A percentile compares a stretch with the other conserved stretches of the same genome.
These are phyloP conservation scores for Cicer pinnatifidum DNA, from an alignment of 306 rosid species.

Conservation along the genomic window DNA sequence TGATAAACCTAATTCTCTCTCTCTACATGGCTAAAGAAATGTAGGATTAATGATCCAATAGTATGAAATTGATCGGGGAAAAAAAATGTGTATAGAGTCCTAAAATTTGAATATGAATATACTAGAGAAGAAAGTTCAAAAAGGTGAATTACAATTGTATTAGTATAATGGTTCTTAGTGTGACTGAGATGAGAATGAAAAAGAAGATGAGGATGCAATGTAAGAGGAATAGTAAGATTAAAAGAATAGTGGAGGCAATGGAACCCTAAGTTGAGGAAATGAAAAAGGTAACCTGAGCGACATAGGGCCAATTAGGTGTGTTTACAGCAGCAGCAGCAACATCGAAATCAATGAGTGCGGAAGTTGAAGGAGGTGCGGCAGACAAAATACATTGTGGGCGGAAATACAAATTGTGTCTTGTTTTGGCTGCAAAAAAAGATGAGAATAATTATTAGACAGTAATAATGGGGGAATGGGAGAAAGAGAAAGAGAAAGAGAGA, in stretches of 20 bases:
- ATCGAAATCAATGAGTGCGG: conserved; percentile 60
- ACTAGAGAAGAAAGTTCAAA: conserved; percentile 26
- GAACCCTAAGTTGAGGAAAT: background rate
- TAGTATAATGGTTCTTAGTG: background rate
- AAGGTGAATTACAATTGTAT: background rate
- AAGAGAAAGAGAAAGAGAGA: background rate
- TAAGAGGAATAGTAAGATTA: conserved; percentile 1
- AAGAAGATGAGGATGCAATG: conserved; percentile 1
- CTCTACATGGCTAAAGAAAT: background rate
- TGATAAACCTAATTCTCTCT: conserved; percentile 7
- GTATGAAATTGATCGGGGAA: conserved; percentile 23
- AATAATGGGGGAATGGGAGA: conserved; percentile 18
- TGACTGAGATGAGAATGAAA: conserved; percentile 17
- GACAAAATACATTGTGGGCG: conserved; percentile 68
- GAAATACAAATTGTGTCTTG: conserved; percentile 55
- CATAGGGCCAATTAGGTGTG: conserved; percentile 59
- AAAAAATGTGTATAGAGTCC: conserved; percentile 7
- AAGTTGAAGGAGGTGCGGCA: conserved; percentile 58
- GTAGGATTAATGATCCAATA: conserved; percentile 28
- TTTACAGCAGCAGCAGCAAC: conserved; percentile 59
- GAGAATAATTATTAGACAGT: conserved; percentile 17
- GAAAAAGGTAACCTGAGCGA: conserved; percentile 59
- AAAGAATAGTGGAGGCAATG: conserved; percentile 16
- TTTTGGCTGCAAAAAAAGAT: conserved; percentile 59
- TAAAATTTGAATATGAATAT: conserved; percentile 34